Evolutionary conservation across 192 early-diverging fungal species (phyloP).

Genomic region (Diversispora epigaea): DNA sequence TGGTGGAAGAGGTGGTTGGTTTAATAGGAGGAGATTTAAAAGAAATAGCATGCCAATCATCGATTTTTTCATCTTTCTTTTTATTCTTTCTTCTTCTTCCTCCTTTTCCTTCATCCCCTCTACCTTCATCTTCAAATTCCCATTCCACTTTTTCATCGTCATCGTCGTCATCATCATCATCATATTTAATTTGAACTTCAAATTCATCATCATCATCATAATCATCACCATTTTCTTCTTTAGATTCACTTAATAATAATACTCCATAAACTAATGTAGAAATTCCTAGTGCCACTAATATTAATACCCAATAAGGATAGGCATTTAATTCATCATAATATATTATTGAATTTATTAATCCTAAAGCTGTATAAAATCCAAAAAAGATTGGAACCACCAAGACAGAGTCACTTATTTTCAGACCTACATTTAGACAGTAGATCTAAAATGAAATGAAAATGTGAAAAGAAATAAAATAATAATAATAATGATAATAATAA

Average conservation of each 20-base stretch:
- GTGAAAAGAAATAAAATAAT: too few species aligned
- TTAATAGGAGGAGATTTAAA: too few species aligned
- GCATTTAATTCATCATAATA: conserved; percentile 53
- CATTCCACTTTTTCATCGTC: not conserved
- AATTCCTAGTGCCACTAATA: conserved; percentile 53
- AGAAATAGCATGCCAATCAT: too few species aligned
- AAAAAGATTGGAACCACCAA: conserved; percentile 59
- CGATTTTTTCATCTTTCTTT: too few species aligned
- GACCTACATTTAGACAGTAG: conserved; percentile 55
- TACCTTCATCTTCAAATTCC: not conserved
- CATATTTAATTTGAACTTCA: too few species aligned
- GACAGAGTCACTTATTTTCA: conserved; percentile 56
- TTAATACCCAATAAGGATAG: conserved; percentile 50
- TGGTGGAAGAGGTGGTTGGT: too few species aligned
- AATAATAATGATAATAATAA: not conserved
- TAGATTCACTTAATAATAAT: conserved; percentile 46
- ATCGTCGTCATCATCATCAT: not conserved
- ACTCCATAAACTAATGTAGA: conserved; percentile 51
- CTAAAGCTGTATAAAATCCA: conserved; percentile 55
- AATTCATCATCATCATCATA: not conserved
- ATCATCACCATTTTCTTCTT: conserved; percentile 27
- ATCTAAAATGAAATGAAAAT: conserved; percentile 40
- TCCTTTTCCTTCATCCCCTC: too few species aligned
- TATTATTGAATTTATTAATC: conserved; percentile 57
- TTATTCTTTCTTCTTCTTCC: too few species aligned